Conservation (phyloP, 2,329 filamentous ascomycete genomes). For the Podosphaera fusca region DNA sequence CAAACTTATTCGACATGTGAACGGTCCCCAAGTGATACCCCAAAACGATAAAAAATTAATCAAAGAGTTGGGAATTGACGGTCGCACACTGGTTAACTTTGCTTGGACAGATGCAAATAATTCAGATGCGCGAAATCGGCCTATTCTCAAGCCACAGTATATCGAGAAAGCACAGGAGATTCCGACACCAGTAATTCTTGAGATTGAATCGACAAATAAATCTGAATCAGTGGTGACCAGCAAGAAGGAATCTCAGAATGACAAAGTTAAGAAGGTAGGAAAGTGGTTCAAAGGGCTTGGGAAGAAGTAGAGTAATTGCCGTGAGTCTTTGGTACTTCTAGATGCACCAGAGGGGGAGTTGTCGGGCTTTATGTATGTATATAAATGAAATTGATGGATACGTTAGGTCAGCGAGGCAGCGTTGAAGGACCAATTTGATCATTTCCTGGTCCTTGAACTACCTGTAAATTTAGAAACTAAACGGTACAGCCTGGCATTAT, state of each 20-base stretch:
- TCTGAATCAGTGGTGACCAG: constrained; percentile 12
- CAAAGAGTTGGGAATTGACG: constrained; percentile 43
- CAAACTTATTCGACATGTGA: constrained; percentile 24
- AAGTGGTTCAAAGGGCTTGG: constrained; percentile 52
- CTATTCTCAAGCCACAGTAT: constrained; percentile 20
- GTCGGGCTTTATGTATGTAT: too few species aligned
- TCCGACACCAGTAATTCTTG: constrained; percentile 33
- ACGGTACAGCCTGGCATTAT: too few species aligned
- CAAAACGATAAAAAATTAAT: constrained; percentile 34
- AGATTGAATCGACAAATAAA: constrained; percentile 20
- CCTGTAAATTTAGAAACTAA: too few species aligned
- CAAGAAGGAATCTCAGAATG: constrained; percentile 12
- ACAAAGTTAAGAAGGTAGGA: constrained; percentile 17
- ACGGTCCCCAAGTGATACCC: constrained; percentile 17
- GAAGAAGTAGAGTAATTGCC: constrained; percentile 32
- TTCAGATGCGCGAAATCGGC: constrained; percentile 26
- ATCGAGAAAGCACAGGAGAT: constrained; percentile 41
- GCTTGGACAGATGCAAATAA: constrained; percentile 45
- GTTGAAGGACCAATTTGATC: too few species aligned
- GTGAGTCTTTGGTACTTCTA: not conserved
- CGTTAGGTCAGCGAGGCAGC: too few species aligned
- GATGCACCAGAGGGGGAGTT: too few species aligned
- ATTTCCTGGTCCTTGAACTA: too few species aligned
- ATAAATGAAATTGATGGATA: too few species aligned
- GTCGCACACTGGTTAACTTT: constrained; percentile 52